These are phyloP conservation scores for Pseudopithomyces maydicus DNA, from an alignment of 2,329 filamentous ascomycete genomes.

Conservation along the genomic window DNA sequence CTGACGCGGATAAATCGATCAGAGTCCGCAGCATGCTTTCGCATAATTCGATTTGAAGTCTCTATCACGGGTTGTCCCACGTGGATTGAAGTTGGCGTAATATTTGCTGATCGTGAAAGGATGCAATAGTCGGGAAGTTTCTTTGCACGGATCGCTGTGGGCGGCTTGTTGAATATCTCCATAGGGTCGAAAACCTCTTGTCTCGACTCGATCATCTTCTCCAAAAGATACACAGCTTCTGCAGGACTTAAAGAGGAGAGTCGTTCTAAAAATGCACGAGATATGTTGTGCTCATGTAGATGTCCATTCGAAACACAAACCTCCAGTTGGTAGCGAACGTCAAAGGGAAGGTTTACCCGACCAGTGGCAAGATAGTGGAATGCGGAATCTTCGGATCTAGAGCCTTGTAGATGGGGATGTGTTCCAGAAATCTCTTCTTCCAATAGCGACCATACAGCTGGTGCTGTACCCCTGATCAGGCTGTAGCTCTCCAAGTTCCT, in stretches of 20 bases:
- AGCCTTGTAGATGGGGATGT: slow-evolving; percentile 24
- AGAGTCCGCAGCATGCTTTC: slow-evolving; percentile 68
- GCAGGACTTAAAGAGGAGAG: slow-evolving; percentile 58
- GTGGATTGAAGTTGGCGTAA: slow-evolving; percentile 85
- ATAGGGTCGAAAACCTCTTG: slow-evolving; percentile 70
- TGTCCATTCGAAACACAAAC: slow-evolving; percentile 84
- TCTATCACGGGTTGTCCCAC: slow-evolving; percentile 80
- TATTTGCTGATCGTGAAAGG: slow-evolving; percentile 73
- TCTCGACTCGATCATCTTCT: slow-evolving; percentile 72
- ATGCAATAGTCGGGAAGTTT: slow-evolving; percentile 74
- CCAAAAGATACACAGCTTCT: slow-evolving; percentile 70
- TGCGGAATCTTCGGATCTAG: slow-evolving; percentile 9
- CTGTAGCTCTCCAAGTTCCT: slow-evolving; percentile 51
- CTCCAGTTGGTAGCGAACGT: slow-evolving; percentile 87
- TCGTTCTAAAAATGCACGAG: slow-evolving; percentile 66
- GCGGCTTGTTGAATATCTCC: slow-evolving; percentile 66
- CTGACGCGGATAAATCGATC: slow-evolving; percentile 89
- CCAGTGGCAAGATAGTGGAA: slow-evolving; percentile 40
- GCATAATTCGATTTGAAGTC: slow-evolving; percentile 83
- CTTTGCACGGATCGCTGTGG: slow-evolving; percentile 25
- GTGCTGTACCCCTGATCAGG: slow-evolving; percentile 26
- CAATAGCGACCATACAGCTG: slow-evolving; percentile 31
- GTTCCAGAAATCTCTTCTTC: slow-evolving; percentile 35
- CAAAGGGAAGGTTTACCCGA: slow-evolving; percentile 55
- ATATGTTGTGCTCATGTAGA: slow-evolving; percentile 77